These are phyloP conservation scores for Gastrolobium bilobum DNA, from an alignment of 306 rosid species.

Conservation along the genomic window DNA sequence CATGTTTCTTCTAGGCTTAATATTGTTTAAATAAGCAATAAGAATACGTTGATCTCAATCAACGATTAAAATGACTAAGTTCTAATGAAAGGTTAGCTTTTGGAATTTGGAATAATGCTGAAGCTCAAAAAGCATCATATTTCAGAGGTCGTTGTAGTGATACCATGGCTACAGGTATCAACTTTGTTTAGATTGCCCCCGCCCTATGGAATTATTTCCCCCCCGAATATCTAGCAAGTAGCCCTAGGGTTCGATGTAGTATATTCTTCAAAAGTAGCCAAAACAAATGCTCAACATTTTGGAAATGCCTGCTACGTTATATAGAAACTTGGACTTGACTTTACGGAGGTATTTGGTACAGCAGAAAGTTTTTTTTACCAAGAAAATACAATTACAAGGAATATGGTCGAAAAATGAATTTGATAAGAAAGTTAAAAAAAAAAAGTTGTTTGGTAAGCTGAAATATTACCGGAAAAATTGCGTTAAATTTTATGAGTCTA, in stretches of 20 bases:
- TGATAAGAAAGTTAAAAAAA: too few relatives aligned
- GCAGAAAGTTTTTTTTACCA: too few relatives aligned
- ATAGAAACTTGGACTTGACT: slow-evolving; percentile 8
- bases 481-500: too few relatives aligned
- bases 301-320: slow-evolving; percentile 18
- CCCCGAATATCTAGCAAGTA: slow-evolving; percentile 56
- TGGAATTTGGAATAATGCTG: slow-evolving; percentile 53
- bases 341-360: slow-evolving; percentile 6
- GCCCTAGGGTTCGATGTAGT: slow-evolving; percentile 56
- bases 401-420: too few relatives aligned
- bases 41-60: slow-evolving; percentile 1
- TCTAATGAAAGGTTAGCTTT: slow-evolving; percentile 31
- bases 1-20: neutral
- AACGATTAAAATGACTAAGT: slow-evolving; percentile 44
- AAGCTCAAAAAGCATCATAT: slow-evolving; percentile 51
- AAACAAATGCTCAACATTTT: slow-evolving; percentile 31
- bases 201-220: slow-evolving; percentile 57
- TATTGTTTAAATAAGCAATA: slow-evolving; percentile 12
- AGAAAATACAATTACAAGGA: too few relatives aligned
- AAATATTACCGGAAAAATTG: too few relatives aligned
- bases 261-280: slow-evolving; percentile 48
- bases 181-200: slow-evolving; percentile 71
- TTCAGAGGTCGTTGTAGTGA: slow-evolving; percentile 62
- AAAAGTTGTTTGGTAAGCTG: too few relatives aligned
- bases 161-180: slow-evolving; percentile 67